These are phyloP conservation scores for Melanogaster broomeanus DNA, from an alignment of 768 basidiomycete species.

Conservation along the genomic window DNA sequence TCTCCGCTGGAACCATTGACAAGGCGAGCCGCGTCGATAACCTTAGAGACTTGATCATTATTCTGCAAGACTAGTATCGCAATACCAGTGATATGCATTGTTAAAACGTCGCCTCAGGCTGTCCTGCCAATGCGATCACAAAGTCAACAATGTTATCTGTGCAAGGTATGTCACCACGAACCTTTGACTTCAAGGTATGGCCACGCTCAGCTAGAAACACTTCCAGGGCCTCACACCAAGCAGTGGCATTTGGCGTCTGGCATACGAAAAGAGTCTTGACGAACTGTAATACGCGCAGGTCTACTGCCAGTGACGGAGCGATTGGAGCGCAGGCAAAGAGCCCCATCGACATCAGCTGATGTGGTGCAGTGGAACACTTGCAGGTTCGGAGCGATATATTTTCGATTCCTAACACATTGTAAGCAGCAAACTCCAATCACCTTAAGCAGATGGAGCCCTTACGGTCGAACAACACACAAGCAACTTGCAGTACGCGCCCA, in stretches of 20 bases:
- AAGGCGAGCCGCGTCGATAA: background rate
- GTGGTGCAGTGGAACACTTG: no score
- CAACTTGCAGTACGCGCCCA: background rate
- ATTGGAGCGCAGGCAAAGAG: no score
- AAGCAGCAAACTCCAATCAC: constrained; percentile 7
- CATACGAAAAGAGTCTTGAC: no score
- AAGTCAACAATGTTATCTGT: background rate
- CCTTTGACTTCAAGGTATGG: constrained; percentile 12
- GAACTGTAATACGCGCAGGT: no score
- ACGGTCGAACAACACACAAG: background rate
- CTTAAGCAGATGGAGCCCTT: background rate
- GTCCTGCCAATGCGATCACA: constrained; percentile 18
- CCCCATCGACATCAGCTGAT: no score
- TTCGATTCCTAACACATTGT: no score
- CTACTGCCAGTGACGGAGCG: no score
- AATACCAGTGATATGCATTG: constrained; percentile 27
- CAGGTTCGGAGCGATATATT: no score
- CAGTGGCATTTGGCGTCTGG: no score
- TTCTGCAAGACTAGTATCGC: background rate
- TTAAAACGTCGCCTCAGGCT: constrained; percentile 21
- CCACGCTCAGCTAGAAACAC: constrained; percentile 9
- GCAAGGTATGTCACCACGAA: background rate
- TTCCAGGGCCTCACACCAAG: constrained; percentile 13
- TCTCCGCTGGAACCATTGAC: background rate
- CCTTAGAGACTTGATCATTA: constrained; percentile 25